Conservation (phyloP, 768 basidiomycete genomes). For the Calocybe gangraenosa region DNA sequence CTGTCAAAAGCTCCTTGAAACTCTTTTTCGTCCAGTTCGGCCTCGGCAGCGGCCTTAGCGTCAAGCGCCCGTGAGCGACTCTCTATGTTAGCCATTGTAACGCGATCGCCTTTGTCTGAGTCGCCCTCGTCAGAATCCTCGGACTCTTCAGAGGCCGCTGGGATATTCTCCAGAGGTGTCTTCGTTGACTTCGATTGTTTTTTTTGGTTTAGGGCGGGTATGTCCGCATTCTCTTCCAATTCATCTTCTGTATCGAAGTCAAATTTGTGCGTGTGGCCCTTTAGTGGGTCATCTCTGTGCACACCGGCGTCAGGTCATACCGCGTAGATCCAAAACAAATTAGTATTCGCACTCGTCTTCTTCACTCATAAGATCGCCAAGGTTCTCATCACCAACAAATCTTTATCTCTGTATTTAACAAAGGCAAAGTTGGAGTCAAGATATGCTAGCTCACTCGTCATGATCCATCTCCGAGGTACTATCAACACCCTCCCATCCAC, state of each 20-base stretch:
- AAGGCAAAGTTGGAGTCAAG: conserved; percentile 7
- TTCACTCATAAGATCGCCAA: conserved; percentile 45
- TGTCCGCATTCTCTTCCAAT: conserved; percentile 28
- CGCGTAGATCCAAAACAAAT: background rate
- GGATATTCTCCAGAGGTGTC: conserved; percentile 44
- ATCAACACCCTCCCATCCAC: conserved; percentile 63
- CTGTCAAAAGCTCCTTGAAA: conserved; percentile 48
- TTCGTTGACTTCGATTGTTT: conserved; percentile 48
- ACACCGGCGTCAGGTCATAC: conserved; percentile 9
- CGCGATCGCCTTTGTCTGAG: conserved; percentile 44
- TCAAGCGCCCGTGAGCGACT: conserved; percentile 76
- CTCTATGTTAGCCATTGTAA: conserved; percentile 81
- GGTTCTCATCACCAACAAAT: conserved; percentile 37
- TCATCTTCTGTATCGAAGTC: conserved; percentile 61
- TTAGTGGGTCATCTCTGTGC: conserved; percentile 46
- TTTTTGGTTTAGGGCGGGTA: conserved; percentile 33
- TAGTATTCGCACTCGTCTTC: conserved; percentile 45
- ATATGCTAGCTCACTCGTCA: conserved; percentile 14
- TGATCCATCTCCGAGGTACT: conserved; percentile 42
- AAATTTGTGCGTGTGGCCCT: conserved; percentile 52
- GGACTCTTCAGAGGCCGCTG: conserved; percentile 46
- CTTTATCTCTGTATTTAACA: conserved; percentile 33
- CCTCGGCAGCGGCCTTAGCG: conserved; percentile 60
- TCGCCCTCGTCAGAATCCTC: conserved; percentile 45
- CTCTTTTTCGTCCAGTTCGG: conserved; percentile 65